Evolutionary conservation across 306 rosid genomes (phyloP), one percentile per base, ranked within the genome.

Genomic region (Neltuma alba): DNA sequence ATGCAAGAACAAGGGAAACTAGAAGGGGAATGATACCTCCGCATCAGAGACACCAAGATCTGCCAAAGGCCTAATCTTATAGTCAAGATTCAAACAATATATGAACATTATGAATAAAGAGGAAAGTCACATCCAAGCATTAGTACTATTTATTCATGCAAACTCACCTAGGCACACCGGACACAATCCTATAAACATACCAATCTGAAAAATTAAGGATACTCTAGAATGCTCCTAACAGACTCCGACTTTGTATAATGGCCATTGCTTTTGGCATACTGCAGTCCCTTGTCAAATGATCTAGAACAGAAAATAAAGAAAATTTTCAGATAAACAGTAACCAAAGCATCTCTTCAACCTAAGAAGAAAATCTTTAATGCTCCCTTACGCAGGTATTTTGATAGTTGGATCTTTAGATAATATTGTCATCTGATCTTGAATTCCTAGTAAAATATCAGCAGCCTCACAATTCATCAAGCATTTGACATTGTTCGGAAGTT

Each of bases 381-480:
- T 81, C 79, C 60, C 97, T 80, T 80, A 92, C 97, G 44, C 70
- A 9, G 97, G 93, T 33, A 88, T 82, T 91, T 88, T 92, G 74
- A 94, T 74, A 9, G 84, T 21, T 72, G 98, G 87, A 88, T 94
- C 98, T 72, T 80, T 89, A 13, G 98, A 91, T 82, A 92, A 84
- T 54, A 74, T 45, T 83, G 80, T 82, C 95, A 94, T 91, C 62
- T 85, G 91, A 7, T 89, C 90, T 78, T 88, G 93, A 81, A 94
- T 84, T 83, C 91, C 92, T 87, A 83, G 91, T 72, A 91, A 87
- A 44, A 86, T 50, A 73, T 86, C 86, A 0, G 81, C 85, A 66
- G 94, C 98, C 83, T 94, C 97, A 79, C 97, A 92, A 82, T 90
- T 94, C 94, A 88, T 87, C 77, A 94, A 66, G 85, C 97, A 91